Evolutionary conservation across 495 filamentous ascomycete species (phyloP).

Genomic region (Jackrogersella minutella): DNA sequence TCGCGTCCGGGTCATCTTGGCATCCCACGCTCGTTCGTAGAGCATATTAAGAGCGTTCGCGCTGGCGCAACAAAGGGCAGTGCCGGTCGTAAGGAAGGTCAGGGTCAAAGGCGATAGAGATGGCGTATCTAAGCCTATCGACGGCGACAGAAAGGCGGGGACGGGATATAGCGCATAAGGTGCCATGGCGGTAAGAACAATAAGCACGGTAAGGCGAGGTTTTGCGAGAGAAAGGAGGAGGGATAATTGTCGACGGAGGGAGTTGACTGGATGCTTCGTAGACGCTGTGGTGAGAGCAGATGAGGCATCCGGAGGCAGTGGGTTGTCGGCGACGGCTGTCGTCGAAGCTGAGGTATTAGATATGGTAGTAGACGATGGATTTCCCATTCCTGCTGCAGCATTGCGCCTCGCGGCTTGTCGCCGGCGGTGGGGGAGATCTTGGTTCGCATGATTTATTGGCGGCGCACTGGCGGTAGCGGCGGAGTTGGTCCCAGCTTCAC

Average conservation of each 20-base stretch:
- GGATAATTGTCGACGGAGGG: slow-evolving; percentile 78
- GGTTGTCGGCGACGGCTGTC: slow-evolving; percentile 17
- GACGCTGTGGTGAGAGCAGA: slow-evolving; percentile 78
- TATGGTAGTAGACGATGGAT: neutral
- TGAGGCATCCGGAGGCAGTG: slow-evolving; percentile 82
- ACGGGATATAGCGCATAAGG: slow-evolving; percentile 94
- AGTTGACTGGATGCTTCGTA: slow-evolving; percentile 68
- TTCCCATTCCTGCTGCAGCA: slow-evolving; percentile 21
- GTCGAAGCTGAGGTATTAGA: slow-evolving; percentile 2
- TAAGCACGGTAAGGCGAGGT: slow-evolving; percentile 89
- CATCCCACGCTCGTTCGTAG: slow-evolving; percentile 88
- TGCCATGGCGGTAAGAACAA: slow-evolving; percentile 89
- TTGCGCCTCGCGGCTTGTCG: slow-evolving; percentile 49
- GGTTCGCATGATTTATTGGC: neutral
- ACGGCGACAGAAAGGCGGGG: slow-evolving; percentile 74
- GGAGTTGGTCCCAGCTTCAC: neutral
- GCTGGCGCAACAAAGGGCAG: slow-evolving; percentile 81
- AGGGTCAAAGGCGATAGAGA: slow-evolving; percentile 90
- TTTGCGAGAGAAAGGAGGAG: slow-evolving; percentile 92
- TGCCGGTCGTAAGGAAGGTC: slow-evolving; percentile 89
- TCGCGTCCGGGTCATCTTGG: slow-evolving; percentile 88
- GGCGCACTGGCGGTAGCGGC: neutral
- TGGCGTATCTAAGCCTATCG: slow-evolving; percentile 72
- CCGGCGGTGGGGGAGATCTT: slow-evolving; percentile 52
- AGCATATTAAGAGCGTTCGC: slow-evolving; percentile 98